Percentiles rank a stretch among this genome's conserved stretches.
phyloP scores from a whole-genome alignment of 2,329 filamentous ascomycete genomes.

The Cordyceps fumosorosea region DNA sequence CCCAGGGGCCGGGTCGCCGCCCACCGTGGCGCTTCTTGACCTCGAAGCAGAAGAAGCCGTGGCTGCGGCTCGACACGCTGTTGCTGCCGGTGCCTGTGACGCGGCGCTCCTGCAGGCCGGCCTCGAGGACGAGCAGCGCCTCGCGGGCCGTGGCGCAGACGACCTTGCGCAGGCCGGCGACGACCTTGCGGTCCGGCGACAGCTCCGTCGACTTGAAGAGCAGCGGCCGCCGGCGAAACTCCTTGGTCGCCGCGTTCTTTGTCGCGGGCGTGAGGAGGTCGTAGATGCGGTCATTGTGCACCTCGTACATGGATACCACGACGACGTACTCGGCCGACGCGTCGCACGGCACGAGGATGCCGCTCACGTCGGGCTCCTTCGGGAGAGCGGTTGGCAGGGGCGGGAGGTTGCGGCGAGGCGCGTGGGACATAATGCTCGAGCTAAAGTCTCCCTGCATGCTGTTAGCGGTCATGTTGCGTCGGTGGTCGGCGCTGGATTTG shows the following conservation, averaged over 20 bases:
- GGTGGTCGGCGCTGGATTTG: conserved; percentile 26
- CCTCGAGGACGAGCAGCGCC: conserved; percentile 82
- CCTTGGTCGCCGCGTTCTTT: conserved; percentile 57
- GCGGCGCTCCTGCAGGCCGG: conserved; percentile 76
- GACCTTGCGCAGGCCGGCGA: conserved; percentile 85
- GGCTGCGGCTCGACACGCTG: conserved; percentile 83
- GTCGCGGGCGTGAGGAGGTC: conserved; percentile 70
- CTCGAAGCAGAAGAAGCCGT: conserved; percentile 94
- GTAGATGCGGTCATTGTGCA: conserved; percentile 97
- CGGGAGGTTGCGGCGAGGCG: conserved; percentile 57
- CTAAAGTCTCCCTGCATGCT: conserved; percentile 43
- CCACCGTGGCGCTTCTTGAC: conserved; percentile 68
- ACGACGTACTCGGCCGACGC: conserved; percentile 75
- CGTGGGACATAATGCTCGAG: conserved; percentile 38
- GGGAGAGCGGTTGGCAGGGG: conserved; percentile 62
- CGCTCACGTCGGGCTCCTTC: conserved; percentile 65
- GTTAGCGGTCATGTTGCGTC: conserved; percentile 33
- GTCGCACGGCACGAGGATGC: conserved; percentile 53
- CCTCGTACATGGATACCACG: conserved; percentile 95
- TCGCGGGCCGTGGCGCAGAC: conserved; percentile 78
- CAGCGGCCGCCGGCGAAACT: conserved; percentile 68
- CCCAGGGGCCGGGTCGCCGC: conserved; percentile 54
- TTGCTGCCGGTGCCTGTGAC: conserved; percentile 91
- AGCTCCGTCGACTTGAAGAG: conserved; percentile 88
- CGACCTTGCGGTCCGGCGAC: conserved; percentile 87